These are phyloP conservation scores for Coleophoma cylindrospora DNA, from an alignment of 2,329 filamentous ascomycete species.

Conservation along the genomic window DNA sequence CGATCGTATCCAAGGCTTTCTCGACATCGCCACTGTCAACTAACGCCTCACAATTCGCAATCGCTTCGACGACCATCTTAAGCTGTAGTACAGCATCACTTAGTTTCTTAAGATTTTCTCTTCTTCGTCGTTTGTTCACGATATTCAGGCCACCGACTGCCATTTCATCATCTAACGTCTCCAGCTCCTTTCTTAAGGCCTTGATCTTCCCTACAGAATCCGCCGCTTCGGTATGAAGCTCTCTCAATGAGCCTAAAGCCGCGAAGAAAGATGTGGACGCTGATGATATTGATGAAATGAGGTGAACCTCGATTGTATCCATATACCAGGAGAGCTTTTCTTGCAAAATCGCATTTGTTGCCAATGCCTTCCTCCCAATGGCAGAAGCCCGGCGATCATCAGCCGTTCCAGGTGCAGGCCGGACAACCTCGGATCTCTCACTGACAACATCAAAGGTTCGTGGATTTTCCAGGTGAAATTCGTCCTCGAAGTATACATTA, in stretches of 20 bases:
- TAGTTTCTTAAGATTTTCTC: constrained; percentile 80
- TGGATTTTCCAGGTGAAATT: constrained; percentile 93
- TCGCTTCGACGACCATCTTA: constrained; percentile 68
- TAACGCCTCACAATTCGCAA: constrained; percentile 71
- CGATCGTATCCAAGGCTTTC: constrained; percentile 71
- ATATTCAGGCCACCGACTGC: constrained; percentile 80
- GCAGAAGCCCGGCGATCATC: constrained; percentile 48
- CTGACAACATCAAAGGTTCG: constrained; percentile 95
- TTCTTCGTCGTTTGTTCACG: constrained; percentile 73
- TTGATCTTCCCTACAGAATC: constrained; percentile 88
- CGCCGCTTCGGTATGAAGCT: constrained; percentile 86
- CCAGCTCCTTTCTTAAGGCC: constrained; percentile 70
- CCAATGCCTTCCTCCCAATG: constrained; percentile 72
- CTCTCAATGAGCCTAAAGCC: constrained; percentile 82
- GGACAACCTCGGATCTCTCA: constrained; percentile 91
- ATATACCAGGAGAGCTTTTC: constrained; percentile 99
- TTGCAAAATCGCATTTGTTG: constrained; percentile 94
- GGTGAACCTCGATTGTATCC: constrained; percentile 96
- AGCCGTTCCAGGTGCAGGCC: constrained; percentile 48
- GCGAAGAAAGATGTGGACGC: constrained; percentile 96
- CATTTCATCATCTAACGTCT: constrained; percentile 79
- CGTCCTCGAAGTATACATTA: constrained; percentile 87
- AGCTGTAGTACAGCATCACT: constrained; percentile 81
- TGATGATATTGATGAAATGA: constrained; percentile 93
- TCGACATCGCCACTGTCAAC: constrained; percentile 84